Base-by-base conservation (phyloP, 768 basidiomycete species). In the Suillus spraguei region DNA sequence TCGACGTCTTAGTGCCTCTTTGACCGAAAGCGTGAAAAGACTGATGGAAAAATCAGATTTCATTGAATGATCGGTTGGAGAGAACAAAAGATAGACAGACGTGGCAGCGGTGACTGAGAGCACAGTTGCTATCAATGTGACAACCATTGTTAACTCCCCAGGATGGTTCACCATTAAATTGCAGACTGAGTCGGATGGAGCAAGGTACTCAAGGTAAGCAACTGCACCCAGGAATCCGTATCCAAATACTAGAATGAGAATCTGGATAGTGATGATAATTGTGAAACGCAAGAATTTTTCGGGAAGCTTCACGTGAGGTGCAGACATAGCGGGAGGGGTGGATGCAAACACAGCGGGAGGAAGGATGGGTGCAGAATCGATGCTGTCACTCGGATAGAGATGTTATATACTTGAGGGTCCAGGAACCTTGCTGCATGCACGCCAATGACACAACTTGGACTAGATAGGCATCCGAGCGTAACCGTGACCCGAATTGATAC, bases 1-100 rank as follows among this genome's bases (percentile, higher is more conserved):
- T 13, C 66, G 49, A 41, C 63, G 61, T 14, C 56, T 44, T 28
- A 67, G 42, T 4, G 60, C 64, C 55, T 67, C 65, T n/a, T 53
- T 65, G 36, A 67, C 24, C 3, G 66, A 61, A 0, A 59, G 8
- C 2, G 62, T 35, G 33, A 65, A 63, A 39, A 20, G 60, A 2
- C 66, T 65, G 2, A 7, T 22, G 14, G 17, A 59, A 20, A 53
- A 13, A 33, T 33, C 9, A 49, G 16, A 9, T 33, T 1, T 33
- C 20, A 24, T 17, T 44, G 11, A 60, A 50, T 10, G 22, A 22
- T 17, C 5, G 22, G 2, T 47, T 5, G 1, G 20, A 53, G 9
- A 20, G 50, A 52, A 9, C 8, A 32, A n/a, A 49, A 32, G 17
- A 22, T 11, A 28, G 35, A 58, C 60, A 3, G 2, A 58, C 60